phyloP scores from a whole-genome alignment of 2,329 filamentous ascomycete genomes.

The Colletotrichum sp. region DNA sequence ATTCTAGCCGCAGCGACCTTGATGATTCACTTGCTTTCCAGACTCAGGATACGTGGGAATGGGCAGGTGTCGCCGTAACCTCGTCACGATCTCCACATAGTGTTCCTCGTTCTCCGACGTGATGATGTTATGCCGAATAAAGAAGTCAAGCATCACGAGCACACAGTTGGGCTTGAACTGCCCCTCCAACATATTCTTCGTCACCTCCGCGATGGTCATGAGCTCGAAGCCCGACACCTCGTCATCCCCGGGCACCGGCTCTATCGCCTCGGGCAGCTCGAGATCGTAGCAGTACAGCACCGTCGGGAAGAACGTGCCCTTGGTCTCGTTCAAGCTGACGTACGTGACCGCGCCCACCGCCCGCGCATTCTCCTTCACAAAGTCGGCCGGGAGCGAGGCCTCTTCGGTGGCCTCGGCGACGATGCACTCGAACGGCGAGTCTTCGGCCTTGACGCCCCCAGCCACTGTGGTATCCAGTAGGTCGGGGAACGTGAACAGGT shows the following conservation, averaged over 20 bases:
- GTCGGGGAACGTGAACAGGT: slow-evolving; percentile 74
- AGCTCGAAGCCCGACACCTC: slow-evolving; percentile 80
- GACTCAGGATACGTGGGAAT: slow-evolving; percentile 30
- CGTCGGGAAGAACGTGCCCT: slow-evolving; percentile 28
- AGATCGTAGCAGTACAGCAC: slow-evolving; percentile 76
- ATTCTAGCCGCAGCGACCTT: rapidly evolving
- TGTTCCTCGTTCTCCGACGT: slow-evolving; percentile 74
- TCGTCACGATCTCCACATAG: slow-evolving; percentile 68
- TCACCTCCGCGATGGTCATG: slow-evolving; percentile 64
- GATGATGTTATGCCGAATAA: slow-evolving; percentile 76
- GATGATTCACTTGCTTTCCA: not conserved
- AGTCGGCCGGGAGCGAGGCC: slow-evolving; percentile 47
- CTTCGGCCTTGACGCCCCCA: slow-evolving; percentile 72
- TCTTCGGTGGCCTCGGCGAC: slow-evolving; percentile 77
- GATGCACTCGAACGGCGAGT: slow-evolving; percentile 70
- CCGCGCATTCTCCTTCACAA: slow-evolving; percentile 28
- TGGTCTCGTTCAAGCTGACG: slow-evolving; percentile 9
- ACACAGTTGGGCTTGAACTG: slow-evolving; percentile 89
- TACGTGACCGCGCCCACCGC: slow-evolving; percentile 38
- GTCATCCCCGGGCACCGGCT: slow-evolving; percentile 72
- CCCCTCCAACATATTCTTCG: slow-evolving; percentile 63
- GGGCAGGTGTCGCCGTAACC: slow-evolving; percentile 49
- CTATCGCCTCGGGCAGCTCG: slow-evolving; percentile 60
- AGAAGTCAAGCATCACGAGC: slow-evolving; percentile 79
- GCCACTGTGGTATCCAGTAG: slow-evolving; percentile 84